Evolutionary conservation across 345 rosid species (phyloP).

Genomic region (Bruguiera gymnorhiza): DNA sequence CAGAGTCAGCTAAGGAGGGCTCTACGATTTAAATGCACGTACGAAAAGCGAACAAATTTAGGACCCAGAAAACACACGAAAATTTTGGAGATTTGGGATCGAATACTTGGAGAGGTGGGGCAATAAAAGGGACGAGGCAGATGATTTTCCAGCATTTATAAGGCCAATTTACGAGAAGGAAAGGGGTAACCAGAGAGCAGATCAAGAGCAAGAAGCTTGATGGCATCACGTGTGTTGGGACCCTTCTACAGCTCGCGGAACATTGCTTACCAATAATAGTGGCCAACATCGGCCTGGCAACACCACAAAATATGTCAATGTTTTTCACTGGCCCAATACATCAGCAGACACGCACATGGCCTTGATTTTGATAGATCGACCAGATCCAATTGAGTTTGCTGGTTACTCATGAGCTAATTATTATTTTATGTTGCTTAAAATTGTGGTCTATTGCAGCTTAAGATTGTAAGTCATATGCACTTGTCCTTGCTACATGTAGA

Average conservation of each 20-base stretch:
- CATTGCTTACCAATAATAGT: background rate
- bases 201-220: slow-evolving; percentile 4
- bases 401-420: background rate
- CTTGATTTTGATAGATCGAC: background rate
- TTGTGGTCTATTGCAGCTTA: background rate
- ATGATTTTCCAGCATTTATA: background rate
- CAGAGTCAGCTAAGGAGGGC: too few species aligned
- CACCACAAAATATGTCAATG: slow-evolving; percentile 1
- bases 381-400: background rate
- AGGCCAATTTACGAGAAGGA: background rate
- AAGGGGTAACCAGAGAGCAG: background rate
- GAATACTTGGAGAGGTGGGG: too few species aligned
- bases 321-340: slow-evolving; percentile 4
- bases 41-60: too few species aligned
- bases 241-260: slow-evolving; percentile 26
- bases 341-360: background rate
- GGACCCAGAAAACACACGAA: too few species aligned
- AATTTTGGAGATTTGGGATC: too few species aligned
- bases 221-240: slow-evolving; percentile 32
- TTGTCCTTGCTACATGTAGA: background rate
- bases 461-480: background rate
- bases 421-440: background rate
- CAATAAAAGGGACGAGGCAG: too few species aligned
- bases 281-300: background rate
- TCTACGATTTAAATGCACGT: too few species aligned